phyloP scores from a whole-genome alignment of 176 grass and related monocot genomes.

The Zoysia japonica region DNA sequence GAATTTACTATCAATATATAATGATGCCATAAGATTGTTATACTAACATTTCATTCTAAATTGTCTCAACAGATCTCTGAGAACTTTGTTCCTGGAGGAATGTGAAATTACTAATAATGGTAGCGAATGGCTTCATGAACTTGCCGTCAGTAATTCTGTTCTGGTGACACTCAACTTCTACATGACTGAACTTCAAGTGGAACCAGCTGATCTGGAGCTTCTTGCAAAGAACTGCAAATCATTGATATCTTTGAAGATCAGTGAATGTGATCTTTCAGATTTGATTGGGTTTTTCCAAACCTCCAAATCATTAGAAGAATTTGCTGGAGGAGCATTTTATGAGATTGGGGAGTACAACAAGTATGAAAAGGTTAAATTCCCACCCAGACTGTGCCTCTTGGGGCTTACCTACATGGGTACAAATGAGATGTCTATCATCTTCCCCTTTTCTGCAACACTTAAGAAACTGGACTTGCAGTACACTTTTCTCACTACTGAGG shows the following conservation, averaged over 20 bases:
- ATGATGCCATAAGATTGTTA: constrained; percentile 29
- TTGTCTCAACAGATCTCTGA: constrained; percentile 57
- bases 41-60: constrained; percentile 37
- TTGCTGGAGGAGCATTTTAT: constrained; percentile 75
- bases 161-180: constrained; percentile 84
- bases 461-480: constrained; percentile 95
- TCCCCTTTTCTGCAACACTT: constrained; percentile 60
- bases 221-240: constrained; percentile 81
- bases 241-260: constrained; percentile 80
- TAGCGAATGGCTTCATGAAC: constrained; percentile 75
- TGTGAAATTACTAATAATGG: constrained; percentile 46
- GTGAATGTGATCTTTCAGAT: constrained; percentile 75
- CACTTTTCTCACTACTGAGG: constrained; percentile 82
- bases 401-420: constrained; percentile 74
- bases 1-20: constrained; percentile 9
- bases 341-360: constrained; percentile 56
- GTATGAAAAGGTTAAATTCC: constrained; percentile 64
- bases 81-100: constrained; percentile 83
- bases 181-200: constrained; percentile 79
- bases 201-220: constrained; percentile 65
- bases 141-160: constrained; percentile 69
- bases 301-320: constrained; percentile 74
- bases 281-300: constrained; percentile 64
- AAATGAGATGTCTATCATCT: constrained; percentile 66
- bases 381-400: constrained; percentile 62